These are phyloP conservation scores for Stagonosporopsis rhizophila DNA, from an alignment of 2,329 filamentous ascomycete genomes.

Conservation along the genomic window DNA sequence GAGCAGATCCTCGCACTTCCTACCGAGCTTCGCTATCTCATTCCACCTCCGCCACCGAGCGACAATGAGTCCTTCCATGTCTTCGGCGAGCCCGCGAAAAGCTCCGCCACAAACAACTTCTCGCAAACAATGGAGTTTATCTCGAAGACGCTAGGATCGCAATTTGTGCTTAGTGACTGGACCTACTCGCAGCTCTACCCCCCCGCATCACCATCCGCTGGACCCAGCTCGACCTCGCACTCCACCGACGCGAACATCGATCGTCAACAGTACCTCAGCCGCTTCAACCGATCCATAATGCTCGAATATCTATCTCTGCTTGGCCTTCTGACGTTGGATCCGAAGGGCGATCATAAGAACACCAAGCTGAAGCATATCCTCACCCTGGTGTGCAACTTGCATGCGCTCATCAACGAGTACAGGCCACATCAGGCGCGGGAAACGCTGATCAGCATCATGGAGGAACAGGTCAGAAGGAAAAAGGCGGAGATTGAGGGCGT, in stretches of 20 bases:
- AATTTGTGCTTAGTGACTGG: constrained; percentile 70
- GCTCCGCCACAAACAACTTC: constrained; percentile 35
- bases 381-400: constrained; percentile 87
- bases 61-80: constrained; percentile 72
- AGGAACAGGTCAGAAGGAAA: constrained; percentile 77
- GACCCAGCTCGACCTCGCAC: constrained; percentile 59
- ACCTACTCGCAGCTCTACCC: constrained; percentile 75
- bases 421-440: constrained; percentile 91
- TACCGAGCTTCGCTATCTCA: constrained; percentile 74
- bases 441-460: constrained; percentile 85
- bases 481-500: constrained; percentile 76
- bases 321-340: constrained; percentile 72
- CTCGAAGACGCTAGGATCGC: constrained; percentile 32
- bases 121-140: constrained; percentile 36
- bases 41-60: constrained; percentile 78
- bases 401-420: constrained; percentile 93
- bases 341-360: constrained; percentile 67
- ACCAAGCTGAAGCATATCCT: constrained; percentile 80
- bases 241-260: constrained; percentile 50
- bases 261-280: constrained; percentile 70
- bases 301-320: constrained; percentile 88
- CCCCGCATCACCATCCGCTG: constrained; percentile 24
- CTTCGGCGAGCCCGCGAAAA: constrained; percentile 71
- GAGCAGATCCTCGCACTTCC: constrained; percentile 62
- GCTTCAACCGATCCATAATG: constrained; percentile 82